A percentile compares a stretch with the other conserved stretches of the same genome.
Evolutionary conservation across 805 yeast genomes (phyloP).

Genomic region (Dipodascopsis uninucleata): DNA sequence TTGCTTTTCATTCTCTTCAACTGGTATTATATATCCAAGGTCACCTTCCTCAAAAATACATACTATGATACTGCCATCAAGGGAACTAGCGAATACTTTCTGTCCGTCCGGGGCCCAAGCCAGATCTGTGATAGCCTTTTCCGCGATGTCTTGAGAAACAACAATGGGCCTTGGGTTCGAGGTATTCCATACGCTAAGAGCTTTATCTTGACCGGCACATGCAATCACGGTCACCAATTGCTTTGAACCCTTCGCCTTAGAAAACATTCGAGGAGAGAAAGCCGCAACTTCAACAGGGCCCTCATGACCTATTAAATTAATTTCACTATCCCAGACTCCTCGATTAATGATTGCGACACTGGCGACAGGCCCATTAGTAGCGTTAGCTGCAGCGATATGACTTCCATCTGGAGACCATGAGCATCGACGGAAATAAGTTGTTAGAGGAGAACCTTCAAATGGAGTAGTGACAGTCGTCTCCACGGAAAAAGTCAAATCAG

Average conservation of each 20-base stretch:
- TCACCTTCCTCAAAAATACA: constrained; percentile 55
- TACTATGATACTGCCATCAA: constrained; percentile 78
- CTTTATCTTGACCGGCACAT: constrained; percentile 91
- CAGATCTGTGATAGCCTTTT: constrained; percentile 79
- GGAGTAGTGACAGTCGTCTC: constrained; percentile 84
- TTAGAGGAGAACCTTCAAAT: constrained; percentile 81
- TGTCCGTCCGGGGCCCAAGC: constrained; percentile 85
- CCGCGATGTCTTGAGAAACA: constrained; percentile 70
- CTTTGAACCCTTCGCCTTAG: constrained; percentile 34
- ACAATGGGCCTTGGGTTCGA: constrained; percentile 69
- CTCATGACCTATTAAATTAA: constrained; percentile 64
- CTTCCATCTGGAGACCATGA: constrained; percentile 80
- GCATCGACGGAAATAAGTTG: constrained; percentile 75
- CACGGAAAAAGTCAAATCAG: constrained; percentile 75
- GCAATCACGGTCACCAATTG: constrained; percentile 68
- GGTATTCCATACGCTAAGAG: constrained; percentile 86
- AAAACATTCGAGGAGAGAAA: constrained; percentile 46
- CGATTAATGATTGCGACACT: constrained; percentile 57
- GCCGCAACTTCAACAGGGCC: constrained; percentile 64
- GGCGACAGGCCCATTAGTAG: constrained; percentile 63
- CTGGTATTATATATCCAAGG: constrained; percentile 49
- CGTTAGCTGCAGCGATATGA: constrained; percentile 64
- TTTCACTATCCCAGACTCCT: constrained; percentile 64
- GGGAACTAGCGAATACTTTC: constrained; percentile 66
- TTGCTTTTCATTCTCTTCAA: constrained; percentile 63